Conservation (phyloP, 345 rosid species). For the Pseudoturritis turrita region DNA sequence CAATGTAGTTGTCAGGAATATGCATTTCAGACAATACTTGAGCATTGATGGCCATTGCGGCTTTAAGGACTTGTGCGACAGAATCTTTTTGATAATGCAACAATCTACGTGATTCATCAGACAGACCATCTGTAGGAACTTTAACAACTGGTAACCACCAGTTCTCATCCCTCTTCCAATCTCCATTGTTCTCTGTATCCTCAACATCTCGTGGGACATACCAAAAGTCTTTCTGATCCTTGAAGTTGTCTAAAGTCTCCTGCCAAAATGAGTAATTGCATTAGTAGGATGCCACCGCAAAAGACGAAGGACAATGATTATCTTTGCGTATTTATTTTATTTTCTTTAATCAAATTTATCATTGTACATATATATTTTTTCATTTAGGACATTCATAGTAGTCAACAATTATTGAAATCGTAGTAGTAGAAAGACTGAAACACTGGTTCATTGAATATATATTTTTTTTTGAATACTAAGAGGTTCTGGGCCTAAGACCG, state of each 20-base stretch:
- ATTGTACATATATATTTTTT: too few species aligned
- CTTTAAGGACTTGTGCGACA: slow-evolving; percentile 81
- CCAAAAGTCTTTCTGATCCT: slow-evolving; percentile 74
- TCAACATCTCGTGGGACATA: slow-evolving; percentile 55
- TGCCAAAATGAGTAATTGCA: slow-evolving; percentile 28
- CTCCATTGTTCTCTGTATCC: slow-evolving; percentile 45
- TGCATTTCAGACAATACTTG: slow-evolving; percentile 78
- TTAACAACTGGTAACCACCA: slow-evolving; percentile 91
- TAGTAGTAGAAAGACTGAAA: too few species aligned
- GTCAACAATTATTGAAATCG: too few species aligned
- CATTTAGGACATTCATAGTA: too few species aligned
- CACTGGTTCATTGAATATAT: too few species aligned
- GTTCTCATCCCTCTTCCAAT: slow-evolving; percentile 48
- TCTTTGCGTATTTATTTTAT: too few species aligned
- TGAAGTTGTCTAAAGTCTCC: slow-evolving; percentile 77
- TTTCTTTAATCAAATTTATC: too few species aligned
- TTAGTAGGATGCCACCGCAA: background rate
- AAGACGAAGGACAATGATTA: background rate
- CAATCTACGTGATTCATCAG: slow-evolving; percentile 58
- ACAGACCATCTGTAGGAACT: slow-evolving; percentile 65
- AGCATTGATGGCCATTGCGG: slow-evolving; percentile 87
- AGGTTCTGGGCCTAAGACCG: too few species aligned
- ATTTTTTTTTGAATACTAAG: too few species aligned
- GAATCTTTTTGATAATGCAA: slow-evolving; percentile 71
- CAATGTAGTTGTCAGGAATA: slow-evolving; percentile 84